These are phyloP conservation scores for Lepidium aucheri DNA, from an alignment of 345 rosid species.

Conservation along the genomic window DNA sequence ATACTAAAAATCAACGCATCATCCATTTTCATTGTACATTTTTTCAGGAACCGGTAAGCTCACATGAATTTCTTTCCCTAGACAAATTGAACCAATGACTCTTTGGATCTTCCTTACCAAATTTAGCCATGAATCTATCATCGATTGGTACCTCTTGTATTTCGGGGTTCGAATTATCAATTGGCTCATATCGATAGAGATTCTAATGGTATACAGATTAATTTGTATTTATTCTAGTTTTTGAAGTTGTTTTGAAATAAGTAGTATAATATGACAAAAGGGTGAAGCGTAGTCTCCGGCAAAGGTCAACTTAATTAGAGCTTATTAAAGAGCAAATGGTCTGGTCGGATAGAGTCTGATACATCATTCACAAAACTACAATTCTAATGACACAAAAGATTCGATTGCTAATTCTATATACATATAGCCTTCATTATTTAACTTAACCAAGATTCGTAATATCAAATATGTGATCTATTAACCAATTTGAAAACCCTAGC, in stretches of 20 bases:
- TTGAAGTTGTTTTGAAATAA: too few relatives aligned
- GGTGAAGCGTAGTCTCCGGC: slow-evolving; percentile 27
- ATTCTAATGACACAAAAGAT: slow-evolving; percentile 24
- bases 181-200: not conserved
- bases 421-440: not conserved
- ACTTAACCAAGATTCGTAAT: not conserved
- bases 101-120: too few relatives aligned
- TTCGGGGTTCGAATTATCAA: not conserved
- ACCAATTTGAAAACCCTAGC: not conserved
- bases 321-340: slow-evolving; percentile 11
- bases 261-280: slow-evolving; percentile 23
- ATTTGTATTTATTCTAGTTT: too few relatives aligned
- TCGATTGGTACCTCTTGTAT: not conserved
- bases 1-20: too few relatives aligned
- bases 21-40: too few relatives aligned
- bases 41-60: too few relatives aligned
- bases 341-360: slow-evolving; percentile 14
- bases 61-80: too few relatives aligned
- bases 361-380: slow-evolving; percentile 25
- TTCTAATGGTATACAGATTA: not conserved
- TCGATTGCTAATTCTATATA: slow-evolving; percentile 18
- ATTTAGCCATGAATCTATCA: too few relatives aligned
- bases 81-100: too few relatives aligned
- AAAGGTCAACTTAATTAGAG: slow-evolving; percentile 33
- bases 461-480: not conserved